A percentile compares a stretch with the other conserved stretches of the same genome.
Evolutionary conservation across 179 eudicot species (phyloP).

Genomic region (Corrigiola litoralis): DNA sequence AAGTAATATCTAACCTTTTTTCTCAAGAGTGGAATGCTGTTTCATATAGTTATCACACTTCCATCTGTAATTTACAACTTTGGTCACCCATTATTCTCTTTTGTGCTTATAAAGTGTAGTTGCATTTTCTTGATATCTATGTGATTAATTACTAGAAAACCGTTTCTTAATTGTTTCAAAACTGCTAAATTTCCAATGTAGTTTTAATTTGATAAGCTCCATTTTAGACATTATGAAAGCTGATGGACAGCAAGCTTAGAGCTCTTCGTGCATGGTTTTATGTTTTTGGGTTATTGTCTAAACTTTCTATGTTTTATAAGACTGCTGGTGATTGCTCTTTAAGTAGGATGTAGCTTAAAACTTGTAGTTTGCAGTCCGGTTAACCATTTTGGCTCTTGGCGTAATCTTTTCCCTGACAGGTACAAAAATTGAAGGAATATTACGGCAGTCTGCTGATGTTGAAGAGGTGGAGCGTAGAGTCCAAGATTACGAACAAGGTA

Average conservation of each 20-base stretch:
- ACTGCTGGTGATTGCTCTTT: neutral
- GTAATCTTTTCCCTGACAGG: constrained; percentile 40
- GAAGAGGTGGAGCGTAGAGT: constrained; percentile 99
- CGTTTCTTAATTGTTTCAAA: neutral
- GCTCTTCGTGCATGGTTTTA: too few relatives aligned
- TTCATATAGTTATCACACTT: neutral
- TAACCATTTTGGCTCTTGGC: neutral
- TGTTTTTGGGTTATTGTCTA: neutral
- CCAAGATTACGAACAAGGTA: constrained; percentile 96
- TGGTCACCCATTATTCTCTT: too few relatives aligned
- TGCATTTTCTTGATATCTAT: neutral
- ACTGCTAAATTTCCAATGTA: neutral
- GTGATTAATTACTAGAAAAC: neutral
- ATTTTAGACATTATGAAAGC: neutral
- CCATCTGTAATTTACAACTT: too few relatives aligned
- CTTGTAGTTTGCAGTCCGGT: neutral
- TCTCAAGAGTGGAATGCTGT: too few relatives aligned
- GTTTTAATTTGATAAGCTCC: neutral
- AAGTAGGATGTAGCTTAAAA: neutral
- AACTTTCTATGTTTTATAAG: neutral
- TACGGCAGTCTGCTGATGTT: constrained; percentile 95
- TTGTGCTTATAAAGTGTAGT: neutral
- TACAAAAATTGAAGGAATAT: constrained; percentile 81
- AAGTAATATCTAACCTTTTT: too few relatives aligned
- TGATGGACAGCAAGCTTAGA: neutral